Evolutionary conservation across 2,329 filamentous ascomycete genomes (phyloP), one percentile per base, ranked within the genome.

Genomic region (Xylaria sp.): DNA sequence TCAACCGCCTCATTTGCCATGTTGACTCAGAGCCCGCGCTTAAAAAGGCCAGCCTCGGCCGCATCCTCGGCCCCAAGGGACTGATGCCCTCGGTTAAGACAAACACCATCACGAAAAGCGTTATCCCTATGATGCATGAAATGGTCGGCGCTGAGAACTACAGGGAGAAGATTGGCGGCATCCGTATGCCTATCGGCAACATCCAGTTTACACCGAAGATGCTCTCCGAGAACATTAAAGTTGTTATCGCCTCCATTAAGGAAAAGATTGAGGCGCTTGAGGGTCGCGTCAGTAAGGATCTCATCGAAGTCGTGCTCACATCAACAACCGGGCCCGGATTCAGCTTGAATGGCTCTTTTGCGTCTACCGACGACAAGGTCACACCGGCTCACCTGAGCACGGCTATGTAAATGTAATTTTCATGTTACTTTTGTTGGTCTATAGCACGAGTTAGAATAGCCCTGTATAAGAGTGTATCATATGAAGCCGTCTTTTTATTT

Each of bases 11-110:
- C 69, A 89, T 99, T 73, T 97, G 93, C 81, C 94, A 97, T 79
- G 85, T 86, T 57, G 89, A 92, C 73, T 94, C 90, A 73, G 84
- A 96, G 72, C 85, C 87, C 59, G 93, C 92, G 63, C 83, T 99
- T 75, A 91, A 90, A 77, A 94, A 96, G 83, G 91, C 94, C 39
- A 88, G 87, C 0, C 79, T 99, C 69, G 95, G 92, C 70, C 87
- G 90, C 71, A 86, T 97, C 49, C 84, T 99, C 22, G 96, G 96
- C 75, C 96, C 96, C 51, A 90, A 88, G 79, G 94, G 94, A 2
- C 80, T 99, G 76, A 98, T 99, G 96, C 96, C 96, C 5, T 96
- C 88, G 78, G 82, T 87, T 67, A 97, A 97, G 84, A 89, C 89
- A 69, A 94, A 93, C 71, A 98, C 96, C 0, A 92, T 99, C 63